These are phyloP conservation scores for Nakazawaea siamensis DNA, from an alignment of 805 yeast genomes.

Conservation along the genomic window DNA sequence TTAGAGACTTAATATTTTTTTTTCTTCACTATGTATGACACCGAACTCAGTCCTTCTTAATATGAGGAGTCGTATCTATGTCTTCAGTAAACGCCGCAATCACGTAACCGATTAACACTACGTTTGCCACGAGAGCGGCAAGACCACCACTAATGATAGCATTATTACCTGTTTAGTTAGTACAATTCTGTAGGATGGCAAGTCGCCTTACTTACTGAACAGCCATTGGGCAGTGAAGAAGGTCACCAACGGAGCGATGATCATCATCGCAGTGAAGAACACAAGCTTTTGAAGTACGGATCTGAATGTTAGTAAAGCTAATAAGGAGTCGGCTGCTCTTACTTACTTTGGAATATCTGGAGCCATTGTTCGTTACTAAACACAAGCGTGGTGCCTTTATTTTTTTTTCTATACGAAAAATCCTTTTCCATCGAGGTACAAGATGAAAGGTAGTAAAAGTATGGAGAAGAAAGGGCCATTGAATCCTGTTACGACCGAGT, in stretches of 20 bases:
- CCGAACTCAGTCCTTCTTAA: no score
- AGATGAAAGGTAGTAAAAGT: no score
- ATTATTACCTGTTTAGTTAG: conserved; percentile 25
- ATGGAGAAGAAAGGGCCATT: no score
- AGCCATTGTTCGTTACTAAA: conserved; percentile 12
- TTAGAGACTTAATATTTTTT: conserved; percentile 21
- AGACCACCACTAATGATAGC: conserved; percentile 69
- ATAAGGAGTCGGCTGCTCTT: not conserved
- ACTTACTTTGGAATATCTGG: conserved; percentile 12
- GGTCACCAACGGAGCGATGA: conserved; percentile 52
- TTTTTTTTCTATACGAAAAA: no score
- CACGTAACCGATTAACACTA: conserved; percentile 66
- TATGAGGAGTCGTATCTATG: conserved; percentile 8
- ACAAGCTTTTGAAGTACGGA: conserved; percentile 60
- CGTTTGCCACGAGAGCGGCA: conserved; percentile 71
- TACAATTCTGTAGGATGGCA: no score
- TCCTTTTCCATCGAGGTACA: no score
- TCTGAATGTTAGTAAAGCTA: conserved; percentile 21
- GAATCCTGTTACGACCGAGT: conserved; percentile 65
- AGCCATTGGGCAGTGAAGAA: conserved; percentile 50
- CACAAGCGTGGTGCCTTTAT: no score
- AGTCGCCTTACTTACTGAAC: conserved; percentile 15
- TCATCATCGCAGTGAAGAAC: conserved; percentile 73
- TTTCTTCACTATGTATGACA: no score
- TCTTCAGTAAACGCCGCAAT: conserved; percentile 71